Conservation (phyloP, 2,329 filamentous ascomycete genomes). For the Fusarium austroafricanum region DNA sequence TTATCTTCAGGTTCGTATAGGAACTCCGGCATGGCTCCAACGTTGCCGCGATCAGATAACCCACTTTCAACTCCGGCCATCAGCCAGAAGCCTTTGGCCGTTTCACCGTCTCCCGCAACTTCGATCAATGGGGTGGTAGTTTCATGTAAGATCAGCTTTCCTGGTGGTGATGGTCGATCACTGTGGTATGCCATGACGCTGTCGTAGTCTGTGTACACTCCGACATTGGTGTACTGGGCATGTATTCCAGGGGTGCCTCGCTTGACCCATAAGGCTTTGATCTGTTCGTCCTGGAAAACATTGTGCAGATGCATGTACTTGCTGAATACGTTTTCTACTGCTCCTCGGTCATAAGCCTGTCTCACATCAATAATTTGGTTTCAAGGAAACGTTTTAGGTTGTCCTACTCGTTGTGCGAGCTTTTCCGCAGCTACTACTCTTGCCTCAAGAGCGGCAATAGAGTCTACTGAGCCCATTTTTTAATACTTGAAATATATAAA, state of each 20-base stretch:
- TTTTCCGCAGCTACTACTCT: background rate
- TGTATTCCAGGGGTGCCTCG: background rate
- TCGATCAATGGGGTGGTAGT: background rate
- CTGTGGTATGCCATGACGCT: background rate
- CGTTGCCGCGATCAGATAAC: background rate
- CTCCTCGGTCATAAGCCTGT: background rate
- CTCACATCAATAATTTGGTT: rapidly evolving
- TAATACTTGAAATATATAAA: too few species aligned
- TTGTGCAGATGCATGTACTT: slow-evolving; percentile 4
- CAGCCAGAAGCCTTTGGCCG: background rate
- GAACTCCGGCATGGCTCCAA: background rate
- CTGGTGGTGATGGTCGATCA: rapidly evolving
- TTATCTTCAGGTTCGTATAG: background rate
- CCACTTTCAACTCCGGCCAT: background rate
- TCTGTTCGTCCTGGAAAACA: background rate
- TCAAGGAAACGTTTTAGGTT: too few species aligned
- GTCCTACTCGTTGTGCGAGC: background rate
- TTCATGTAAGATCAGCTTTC: background rate
- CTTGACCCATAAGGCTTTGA: background rate
- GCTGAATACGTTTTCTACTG: background rate
- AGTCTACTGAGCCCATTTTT: background rate
- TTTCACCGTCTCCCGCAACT: background rate
- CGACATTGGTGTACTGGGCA: background rate
- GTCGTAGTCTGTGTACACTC: background rate
- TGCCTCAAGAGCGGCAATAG: background rate